Evolutionary conservation across 129 eudicot species (phyloP), one percentile per base, ranked within the genome.

Genomic region (Saposhnikovia divaricata): DNA sequence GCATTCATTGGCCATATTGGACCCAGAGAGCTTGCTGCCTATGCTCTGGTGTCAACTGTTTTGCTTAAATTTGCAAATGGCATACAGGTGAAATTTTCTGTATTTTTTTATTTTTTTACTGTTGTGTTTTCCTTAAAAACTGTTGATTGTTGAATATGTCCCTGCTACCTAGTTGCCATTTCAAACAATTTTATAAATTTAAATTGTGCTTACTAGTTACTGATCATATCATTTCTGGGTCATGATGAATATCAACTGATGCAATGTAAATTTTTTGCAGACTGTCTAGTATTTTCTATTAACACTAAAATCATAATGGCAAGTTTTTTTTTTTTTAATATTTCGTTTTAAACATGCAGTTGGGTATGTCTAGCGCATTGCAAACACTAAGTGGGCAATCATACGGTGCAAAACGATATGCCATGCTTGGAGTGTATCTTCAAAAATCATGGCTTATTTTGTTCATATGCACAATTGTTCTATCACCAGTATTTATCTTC

Each of bases 1-100:
- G 88, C 88, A 50, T 87, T 87, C 80, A 59, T 85, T 3, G 90
- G 90, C 9, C 90, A 87, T 43, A 84, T 87, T 77, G 88, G 90
- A 48, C n/a, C 88, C 15, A 87, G 80, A 5, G 86, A 87, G 74
- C 88, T 87, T 68, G 90, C 90, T 77, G 90, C 88, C 45, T 85
- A 63, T 75, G 84, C 90, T 74, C 66, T 87, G 10, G 81, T 85
- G 31, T 31, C 48, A n/a, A 87, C 86, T 28, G 88, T 87, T 37
- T 38, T 87, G 4, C 27, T 81, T 74, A 82, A 84, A 75, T 87
- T 87, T 77, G 88, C 86, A n/a, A 87, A 84, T 55, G 90, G 90
- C 48, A 57, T 87, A 11, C 77, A 84, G 88, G 88, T 87, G 2
- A 12, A 15, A 59, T n/a, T 59, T 59, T 2, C 34, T 12, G 0